Evolutionary conservation across 805 yeast species (phyloP).

Genomic region (Vanderwaltozyma yarrowii): DNA sequence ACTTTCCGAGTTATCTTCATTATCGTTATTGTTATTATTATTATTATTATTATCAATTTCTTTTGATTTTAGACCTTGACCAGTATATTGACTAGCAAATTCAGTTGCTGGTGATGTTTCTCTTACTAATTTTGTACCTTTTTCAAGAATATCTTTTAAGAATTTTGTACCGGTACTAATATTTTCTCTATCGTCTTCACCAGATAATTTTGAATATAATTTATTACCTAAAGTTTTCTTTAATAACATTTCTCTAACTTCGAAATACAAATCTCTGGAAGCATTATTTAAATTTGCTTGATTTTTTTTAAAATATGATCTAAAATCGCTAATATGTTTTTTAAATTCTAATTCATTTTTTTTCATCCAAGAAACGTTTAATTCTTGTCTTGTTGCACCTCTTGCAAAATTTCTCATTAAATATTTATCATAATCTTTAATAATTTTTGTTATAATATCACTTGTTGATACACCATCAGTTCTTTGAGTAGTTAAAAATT

Average conservation of each 20-base stretch:
- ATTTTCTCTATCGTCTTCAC: conserved; percentile 27
- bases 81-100: conserved; percentile 23
- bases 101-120: conserved; percentile 27
- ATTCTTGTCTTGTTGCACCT: conserved; percentile 93
- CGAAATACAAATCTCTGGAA: conserved; percentile 75
- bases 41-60: conserved; percentile 1
- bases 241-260: conserved; percentile 60
- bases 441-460: conserved; percentile 90
- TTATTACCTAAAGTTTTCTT: conserved; percentile 27
- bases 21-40: not conserved
- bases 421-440: conserved; percentile 92
- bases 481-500: conserved; percentile 88
- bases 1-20: not conserved
- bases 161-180: conserved; percentile 1
- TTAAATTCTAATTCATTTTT: conserved; percentile 92
- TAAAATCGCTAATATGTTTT: conserved; percentile 79
- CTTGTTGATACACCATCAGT: conserved; percentile 95
- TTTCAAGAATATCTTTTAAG: conserved; percentile 5
- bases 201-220: conserved; percentile 22
- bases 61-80: conserved; percentile 4
- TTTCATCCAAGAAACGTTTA: conserved; percentile 95
- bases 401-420: conserved; percentile 94
- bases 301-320: conserved; percentile 75
- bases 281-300: conserved; percentile 58
- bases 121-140: conserved; percentile 11